Base-by-base conservation (phyloP, 371 early-diverging fungal species). In the Chytridium lagenaria region DNA sequence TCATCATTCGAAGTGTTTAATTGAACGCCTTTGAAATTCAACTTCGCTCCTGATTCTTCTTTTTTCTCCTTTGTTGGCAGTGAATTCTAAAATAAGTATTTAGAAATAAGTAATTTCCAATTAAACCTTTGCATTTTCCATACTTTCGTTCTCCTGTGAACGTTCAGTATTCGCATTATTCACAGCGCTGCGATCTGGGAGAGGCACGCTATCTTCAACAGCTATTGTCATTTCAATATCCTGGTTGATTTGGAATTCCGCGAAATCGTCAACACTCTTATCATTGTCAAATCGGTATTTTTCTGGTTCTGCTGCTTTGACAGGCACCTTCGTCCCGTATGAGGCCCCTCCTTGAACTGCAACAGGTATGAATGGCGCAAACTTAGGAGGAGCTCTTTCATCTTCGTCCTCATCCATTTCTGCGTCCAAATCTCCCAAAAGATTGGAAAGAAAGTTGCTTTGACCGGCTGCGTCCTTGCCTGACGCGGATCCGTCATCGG, bases 341-440 rank as follows among this genome's bases (percentile, higher is more conserved):
- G n/a, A n/a, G n/a, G n/a, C n/a, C n/a, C n/a, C n/a, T n/a, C n/a
- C n/a, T n/a, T n/a, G n/a, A n/a, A n/a, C n/a, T n/a, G n/a, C n/a
- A n/a, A n/a, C n/a, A n/a, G n/a, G n/a, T n/a, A n/a, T n/a, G n/a
- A n/a, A n/a, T n/a, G n/a, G n/a, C n/a, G n/a, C n/a, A n/a, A n/a
- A n/a, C n/a, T n/a, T n/a, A n/a, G n/a, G 36, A 22, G 31, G 34
- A 34, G 0, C 36, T 22, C 3, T 38, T 61, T 52, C 57, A 61
- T 30, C 36, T 50, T 34, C 38, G 39, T 50, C 30, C 10, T 70
- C 70, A 16, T 49, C 65, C 0, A 28, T 51, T 33, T 66, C 74
- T 16, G 70, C 50, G 39, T 78, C 78, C 39, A 79, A 63, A 22
- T 78, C 74, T 2, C 67, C 77, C 39, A 80, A 74, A 69, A 79